phyloP scores from a whole-genome alignment of 2,329 filamentous ascomycete genomes.

The Sporothrix inflata region DNA sequence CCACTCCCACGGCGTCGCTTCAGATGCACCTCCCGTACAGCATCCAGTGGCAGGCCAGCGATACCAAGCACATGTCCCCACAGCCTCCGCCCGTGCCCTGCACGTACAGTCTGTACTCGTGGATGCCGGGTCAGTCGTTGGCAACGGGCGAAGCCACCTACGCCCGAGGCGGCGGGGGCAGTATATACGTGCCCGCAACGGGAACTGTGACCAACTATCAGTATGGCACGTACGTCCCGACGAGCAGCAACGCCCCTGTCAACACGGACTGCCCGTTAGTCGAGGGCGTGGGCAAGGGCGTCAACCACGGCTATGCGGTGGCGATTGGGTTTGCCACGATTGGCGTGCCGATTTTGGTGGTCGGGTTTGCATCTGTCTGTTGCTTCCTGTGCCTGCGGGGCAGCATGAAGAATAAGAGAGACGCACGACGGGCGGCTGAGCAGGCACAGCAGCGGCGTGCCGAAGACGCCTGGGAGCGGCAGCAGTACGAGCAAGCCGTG shows the following conservation, averaged over 20 bases:
- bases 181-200: background rate
- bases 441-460: background rate
- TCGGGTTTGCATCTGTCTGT: background rate
- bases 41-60: background rate
- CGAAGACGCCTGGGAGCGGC: background rate
- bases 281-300: background rate
- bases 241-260: background rate
- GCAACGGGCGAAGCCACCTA: background rate
- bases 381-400: background rate
- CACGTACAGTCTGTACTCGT: background rate
- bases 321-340: background rate
- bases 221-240: background rate
- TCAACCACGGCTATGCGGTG: background rate
- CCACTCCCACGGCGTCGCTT: background rate
- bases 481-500: background rate
- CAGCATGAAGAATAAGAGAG: background rate
- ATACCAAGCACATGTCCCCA: background rate
- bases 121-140: background rate
- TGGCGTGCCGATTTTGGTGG: background rate
- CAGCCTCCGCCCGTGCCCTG: background rate
- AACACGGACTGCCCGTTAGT: slow-evolving; percentile 7
- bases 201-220: no score
- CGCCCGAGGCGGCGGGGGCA: background rate
- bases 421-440: background rate
- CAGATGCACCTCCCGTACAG: slow-evolving; percentile 5